Evolutionary conservation across 169 alveolate species (phyloP).

Genomic region (Plasmodium adleri): DNA sequence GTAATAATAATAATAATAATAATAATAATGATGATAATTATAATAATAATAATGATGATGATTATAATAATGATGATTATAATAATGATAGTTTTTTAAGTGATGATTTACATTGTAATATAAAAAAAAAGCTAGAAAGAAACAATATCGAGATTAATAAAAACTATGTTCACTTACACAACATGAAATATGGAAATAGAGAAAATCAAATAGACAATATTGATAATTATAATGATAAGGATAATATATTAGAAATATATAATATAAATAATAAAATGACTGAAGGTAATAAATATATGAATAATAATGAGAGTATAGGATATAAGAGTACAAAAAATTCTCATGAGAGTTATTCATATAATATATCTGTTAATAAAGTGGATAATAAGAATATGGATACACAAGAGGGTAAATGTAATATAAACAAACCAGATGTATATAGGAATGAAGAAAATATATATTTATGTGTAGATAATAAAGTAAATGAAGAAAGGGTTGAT

Average conservation of each 20-base stretch:
- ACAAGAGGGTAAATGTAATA: too few relatives aligned
- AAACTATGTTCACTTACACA: background rate
- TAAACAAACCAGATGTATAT: too few relatives aligned
- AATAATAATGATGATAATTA: background rate
- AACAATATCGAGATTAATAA: constrained; percentile 11
- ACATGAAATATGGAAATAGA: constrained; percentile 19
- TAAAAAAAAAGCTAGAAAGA: constrained; percentile 9
- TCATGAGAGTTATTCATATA: too few relatives aligned
- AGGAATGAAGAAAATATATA: too few relatives aligned
- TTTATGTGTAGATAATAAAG: background rate
- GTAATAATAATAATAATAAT: background rate
- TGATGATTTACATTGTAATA: too few relatives aligned
- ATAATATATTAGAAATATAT: constrained; percentile 7
- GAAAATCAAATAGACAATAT: background rate
- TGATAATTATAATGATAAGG: constrained; percentile 7
- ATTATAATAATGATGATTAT: background rate
- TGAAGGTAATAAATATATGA: background rate
- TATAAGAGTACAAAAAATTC: too few relatives aligned
- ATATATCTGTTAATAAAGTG: too few relatives aligned
- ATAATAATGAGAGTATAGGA: background rate
- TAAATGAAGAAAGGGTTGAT: background rate
- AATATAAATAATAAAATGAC: background rate
- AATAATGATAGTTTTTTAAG: constrained; percentile 4
- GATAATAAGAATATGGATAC: too few relatives aligned
- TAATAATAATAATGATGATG: background rate